These are phyloP conservation scores for Drosera capensis DNA, from an alignment of 148 eudicot species.

Conservation along the genomic window DNA sequence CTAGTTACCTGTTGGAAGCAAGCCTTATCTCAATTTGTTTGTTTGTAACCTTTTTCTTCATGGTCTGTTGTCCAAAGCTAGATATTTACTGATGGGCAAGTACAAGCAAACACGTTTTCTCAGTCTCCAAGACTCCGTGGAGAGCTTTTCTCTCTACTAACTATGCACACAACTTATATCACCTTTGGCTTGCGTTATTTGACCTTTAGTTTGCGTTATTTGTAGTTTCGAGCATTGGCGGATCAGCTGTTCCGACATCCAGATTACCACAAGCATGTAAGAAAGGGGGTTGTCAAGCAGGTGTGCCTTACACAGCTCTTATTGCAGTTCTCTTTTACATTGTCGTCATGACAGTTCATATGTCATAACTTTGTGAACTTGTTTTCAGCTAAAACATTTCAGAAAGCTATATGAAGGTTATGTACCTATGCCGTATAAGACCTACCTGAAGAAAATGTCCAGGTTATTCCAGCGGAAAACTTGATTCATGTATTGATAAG, in stretches of 20 bases:
- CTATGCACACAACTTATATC: not conserved
- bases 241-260: conserved; percentile 64
- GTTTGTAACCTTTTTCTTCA: too few relatives aligned
- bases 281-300: conserved; percentile 61
- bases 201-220: conserved; percentile 6
- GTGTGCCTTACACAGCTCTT: conserved; percentile 13
- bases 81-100: too few relatives aligned
- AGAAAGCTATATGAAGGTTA: conserved; percentile 55
- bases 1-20: too few relatives aligned
- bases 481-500: not conserved
- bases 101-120: not conserved
- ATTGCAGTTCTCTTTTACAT: conserved; percentile 2
- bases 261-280: conserved; percentile 57
- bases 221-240: conserved; percentile 72
- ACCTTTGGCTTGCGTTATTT: not conserved
- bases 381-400: conserved; percentile 52
- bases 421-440: conserved; percentile 67
- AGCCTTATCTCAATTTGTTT: too few relatives aligned
- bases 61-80: too few relatives aligned
- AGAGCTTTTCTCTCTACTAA: too few relatives aligned
- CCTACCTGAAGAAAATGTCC: conserved; percentile 57
- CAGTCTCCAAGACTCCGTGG: too few relatives aligned
- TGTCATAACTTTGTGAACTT: too few relatives aligned
- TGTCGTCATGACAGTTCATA: too few relatives aligned
- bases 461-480: conserved; percentile 17